A percentile compares a stretch with the other conserved stretches of the same genome.
Evolutionary conservation across 805 yeast species (phyloP).

Genomic region (Saccharomycopsis sp.): DNA sequence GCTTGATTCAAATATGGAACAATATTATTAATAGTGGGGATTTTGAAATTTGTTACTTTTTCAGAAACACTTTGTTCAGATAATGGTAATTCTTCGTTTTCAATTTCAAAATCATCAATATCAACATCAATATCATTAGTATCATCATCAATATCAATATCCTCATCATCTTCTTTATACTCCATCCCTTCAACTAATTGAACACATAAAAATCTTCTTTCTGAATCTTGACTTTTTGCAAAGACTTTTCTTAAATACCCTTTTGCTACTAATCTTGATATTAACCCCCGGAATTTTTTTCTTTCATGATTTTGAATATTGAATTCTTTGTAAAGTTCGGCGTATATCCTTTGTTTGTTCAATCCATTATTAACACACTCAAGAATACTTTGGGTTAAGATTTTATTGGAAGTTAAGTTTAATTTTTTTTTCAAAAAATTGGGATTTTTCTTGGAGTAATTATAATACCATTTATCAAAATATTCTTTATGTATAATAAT

Average conservation of each 20-base stretch:
- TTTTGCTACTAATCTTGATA: neutral
- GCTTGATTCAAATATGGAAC: neutral
- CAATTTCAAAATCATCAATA: neutral
- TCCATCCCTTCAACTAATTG: neutral
- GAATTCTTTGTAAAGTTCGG: constrained; percentile 2
- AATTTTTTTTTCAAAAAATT: too few species aligned
- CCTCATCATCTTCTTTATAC: constrained; percentile 4
- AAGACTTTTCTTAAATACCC: neutral
- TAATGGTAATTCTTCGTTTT: neutral
- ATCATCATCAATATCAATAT: neutral
- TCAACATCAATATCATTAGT: neutral
- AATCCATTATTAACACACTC: neutral
- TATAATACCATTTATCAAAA: too few species aligned
- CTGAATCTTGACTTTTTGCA: neutral
- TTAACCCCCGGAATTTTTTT: neutral
- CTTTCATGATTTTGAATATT: neutral
- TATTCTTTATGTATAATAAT: constrained; percentile 1
- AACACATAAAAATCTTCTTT: neutral
- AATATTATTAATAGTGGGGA: neutral
- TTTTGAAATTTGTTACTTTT: neutral
- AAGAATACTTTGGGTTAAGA: too few species aligned
- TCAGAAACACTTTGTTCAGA: constrained; percentile 1
- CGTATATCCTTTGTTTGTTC: neutral
- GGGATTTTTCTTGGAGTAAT: too few species aligned
- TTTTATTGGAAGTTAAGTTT: too few species aligned